Evolutionary conservation across 257 asterid genomes (phyloP).

Genomic region (Solanum sitiens): DNA sequence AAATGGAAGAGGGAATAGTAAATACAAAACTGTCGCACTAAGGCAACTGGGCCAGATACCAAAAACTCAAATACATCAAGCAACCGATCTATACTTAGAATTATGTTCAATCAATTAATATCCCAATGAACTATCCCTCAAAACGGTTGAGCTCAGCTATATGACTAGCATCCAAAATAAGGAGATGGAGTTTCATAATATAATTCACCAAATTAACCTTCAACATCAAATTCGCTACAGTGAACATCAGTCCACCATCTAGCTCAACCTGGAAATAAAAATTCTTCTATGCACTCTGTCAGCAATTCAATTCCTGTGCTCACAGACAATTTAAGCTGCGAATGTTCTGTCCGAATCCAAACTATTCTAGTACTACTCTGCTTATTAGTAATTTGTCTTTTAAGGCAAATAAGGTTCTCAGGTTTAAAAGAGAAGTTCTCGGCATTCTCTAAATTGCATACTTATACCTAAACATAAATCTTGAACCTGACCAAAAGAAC

Average conservation of each 20-base stretch:
- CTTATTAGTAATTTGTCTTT: not conserved
- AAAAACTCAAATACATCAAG: not conserved
- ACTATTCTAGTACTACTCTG: not conserved
- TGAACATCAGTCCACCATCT: not conserved
- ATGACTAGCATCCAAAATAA: not conserved
- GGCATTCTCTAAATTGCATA: not conserved
- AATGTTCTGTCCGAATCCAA: not conserved
- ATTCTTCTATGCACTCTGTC: not conserved
- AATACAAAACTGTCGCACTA: not conserved
- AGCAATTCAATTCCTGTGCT: not conserved
- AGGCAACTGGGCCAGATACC: not conserved
- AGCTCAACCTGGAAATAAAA: not conserved
- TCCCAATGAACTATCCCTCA: not conserved
- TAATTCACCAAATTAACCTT: not conserved
- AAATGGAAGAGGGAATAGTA: not conserved
- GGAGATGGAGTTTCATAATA: not conserved
- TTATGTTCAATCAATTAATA: not conserved
- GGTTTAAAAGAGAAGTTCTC: not conserved
- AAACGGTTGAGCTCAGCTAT: not conserved
- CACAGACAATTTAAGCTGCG: not conserved
- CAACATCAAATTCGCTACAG: not conserved
- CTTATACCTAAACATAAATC: not conserved
- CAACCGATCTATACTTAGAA: not conserved
- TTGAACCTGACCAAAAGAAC: not conserved
- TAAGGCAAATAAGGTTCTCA: not conserved